phyloP scores from a whole-genome alignment of 768 basidiomycete genomes.

The Clathrus columnatus region DNA sequence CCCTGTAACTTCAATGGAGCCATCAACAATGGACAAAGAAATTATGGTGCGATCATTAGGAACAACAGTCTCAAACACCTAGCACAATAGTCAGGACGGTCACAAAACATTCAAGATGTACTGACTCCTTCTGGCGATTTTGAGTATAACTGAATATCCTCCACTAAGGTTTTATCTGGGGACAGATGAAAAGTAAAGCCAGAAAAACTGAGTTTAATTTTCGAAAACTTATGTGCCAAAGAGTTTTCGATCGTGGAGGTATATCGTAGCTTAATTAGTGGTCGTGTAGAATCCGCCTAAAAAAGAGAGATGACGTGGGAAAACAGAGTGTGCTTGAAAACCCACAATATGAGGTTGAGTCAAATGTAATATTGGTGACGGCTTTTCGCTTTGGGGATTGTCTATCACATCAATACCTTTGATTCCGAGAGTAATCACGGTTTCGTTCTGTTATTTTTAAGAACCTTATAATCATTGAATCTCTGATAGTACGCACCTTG shows the following conservation, averaged over 20 bases:
- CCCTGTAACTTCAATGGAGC: slow-evolving; percentile 53
- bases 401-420: slow-evolving; percentile 55
- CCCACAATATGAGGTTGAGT: slow-evolving; percentile 56
- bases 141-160: slow-evolving; percentile 52
- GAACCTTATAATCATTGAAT: background rate
- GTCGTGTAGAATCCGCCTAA: slow-evolving; percentile 27
- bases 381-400: slow-evolving; percentile 26
- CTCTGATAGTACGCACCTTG: slow-evolving; percentile 37
- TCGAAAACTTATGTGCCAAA: slow-evolving; percentile 69
- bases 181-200: slow-evolving; percentile 56
- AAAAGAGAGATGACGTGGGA: background rate
- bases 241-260: slow-evolving; percentile 52
- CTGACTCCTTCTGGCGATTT: slow-evolving; percentile 86
- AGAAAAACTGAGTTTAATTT: slow-evolving; percentile 51
- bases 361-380: slow-evolving; percentile 38
- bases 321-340: background rate
- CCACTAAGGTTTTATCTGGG: slow-evolving; percentile 54
- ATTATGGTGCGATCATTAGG: slow-evolving; percentile 81
- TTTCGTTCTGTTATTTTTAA: slow-evolving; percentile 50
- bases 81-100: background rate
- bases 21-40: slow-evolving; percentile 53
- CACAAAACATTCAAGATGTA: slow-evolving; percentile 11
- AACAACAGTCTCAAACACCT: slow-evolving; percentile 89
- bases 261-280: slow-evolving; percentile 57
- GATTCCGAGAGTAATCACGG: slow-evolving; percentile 50